Evolutionary conservation across 352 stramenopile species (phyloP), one percentile per base, ranked within the genome.

Genomic region (Stramenopiles sp.): DNA sequence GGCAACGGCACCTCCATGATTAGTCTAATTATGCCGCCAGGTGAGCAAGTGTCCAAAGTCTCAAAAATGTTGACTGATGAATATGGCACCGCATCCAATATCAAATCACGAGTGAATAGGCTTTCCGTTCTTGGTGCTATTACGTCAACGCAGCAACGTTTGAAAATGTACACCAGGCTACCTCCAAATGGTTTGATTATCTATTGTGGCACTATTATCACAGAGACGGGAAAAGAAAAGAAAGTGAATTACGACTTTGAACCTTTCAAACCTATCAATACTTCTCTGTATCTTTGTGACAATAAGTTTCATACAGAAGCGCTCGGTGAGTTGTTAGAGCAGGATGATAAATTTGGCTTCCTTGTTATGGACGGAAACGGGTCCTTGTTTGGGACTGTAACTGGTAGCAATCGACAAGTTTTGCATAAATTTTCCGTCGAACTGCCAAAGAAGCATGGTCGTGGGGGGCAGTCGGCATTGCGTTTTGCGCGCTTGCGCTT

Each of bases 321-420:
- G 71, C 87, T 99, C 7, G 92, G 96, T 76, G 96, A 99, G 82
- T 88, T 99, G 33, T 88, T 99, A 31, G 95, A 99, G 86, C 96
- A 99, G 87, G 97, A 99, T 86, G 95, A 99, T 84, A 93, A 91
- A 78, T 99, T 99, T 86, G 97, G 96, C 0, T 99, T 99, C 86
- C 98, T 99, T 84, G 87, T 99, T 84, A 99, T 99, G 96, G 97
- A 99, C 84, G 97, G 97, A 91, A 99, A 99, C 86, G 96, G 97
- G 7, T 96, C 90, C 71, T 89, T 99, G 0, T 99, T 98, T 86
- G 97, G 96, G 78, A 96, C 95, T 0, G 93, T 99, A 0, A 93
- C 95, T 25, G 96, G 95, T 80, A 96, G 91, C 84, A 89, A 87
- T 67, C 80, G 86, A 7, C 88, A 30, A 84, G 90, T 98, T 55